Evolutionary conservation across 805 yeast species (phyloP).

Genomic region (Metschnikowia gruessii): DNA sequence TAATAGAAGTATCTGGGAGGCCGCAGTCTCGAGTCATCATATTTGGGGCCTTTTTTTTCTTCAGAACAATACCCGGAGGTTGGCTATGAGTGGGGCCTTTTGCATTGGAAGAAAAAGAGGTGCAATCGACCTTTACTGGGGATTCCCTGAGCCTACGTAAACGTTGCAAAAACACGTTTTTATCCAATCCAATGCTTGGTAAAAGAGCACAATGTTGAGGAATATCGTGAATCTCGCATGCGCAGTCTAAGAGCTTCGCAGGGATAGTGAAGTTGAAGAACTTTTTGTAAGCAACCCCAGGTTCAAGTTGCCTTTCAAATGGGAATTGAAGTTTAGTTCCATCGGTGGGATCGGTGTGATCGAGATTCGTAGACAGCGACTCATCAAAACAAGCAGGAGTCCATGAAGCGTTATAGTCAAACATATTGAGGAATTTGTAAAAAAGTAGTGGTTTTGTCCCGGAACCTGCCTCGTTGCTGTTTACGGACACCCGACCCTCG

Average conservation of each 20-base stretch:
- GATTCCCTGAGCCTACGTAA: conserved; percentile 18
- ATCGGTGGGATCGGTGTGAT: conserved; percentile 32
- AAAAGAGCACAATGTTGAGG: conserved; percentile 24
- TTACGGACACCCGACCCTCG: conserved; percentile 28
- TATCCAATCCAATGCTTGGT: conserved; percentile 28
- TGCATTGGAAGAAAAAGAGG: not conserved
- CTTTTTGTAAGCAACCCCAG: conserved; percentile 29
- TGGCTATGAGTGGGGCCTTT: not conserved
- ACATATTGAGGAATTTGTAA: conserved; percentile 32
- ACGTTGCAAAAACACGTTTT: conserved; percentile 25
- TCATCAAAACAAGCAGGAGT: conserved; percentile 24
- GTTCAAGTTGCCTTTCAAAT: conserved; percentile 24
- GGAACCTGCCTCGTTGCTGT: conserved; percentile 16
- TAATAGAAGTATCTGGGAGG: conserved; percentile 28
- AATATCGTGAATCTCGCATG: conserved; percentile 27
- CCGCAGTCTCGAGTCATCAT: conserved; percentile 25
- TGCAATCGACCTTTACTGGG: conserved; percentile 8
- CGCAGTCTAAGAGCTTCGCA: conserved; percentile 29
- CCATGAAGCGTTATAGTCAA: conserved; percentile 32
- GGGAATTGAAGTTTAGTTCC: conserved; percentile 27
- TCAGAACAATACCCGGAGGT: not conserved
- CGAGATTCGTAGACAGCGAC: conserved; percentile 3
- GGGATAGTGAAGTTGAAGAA: conserved; percentile 42
- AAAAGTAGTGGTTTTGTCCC: conserved; percentile 24
- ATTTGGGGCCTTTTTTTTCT: conserved; percentile 8